Evolutionary conservation across 2,329 filamentous ascomycete genomes (phyloP).

Genomic region (Trichoderma arundinaceum): DNA sequence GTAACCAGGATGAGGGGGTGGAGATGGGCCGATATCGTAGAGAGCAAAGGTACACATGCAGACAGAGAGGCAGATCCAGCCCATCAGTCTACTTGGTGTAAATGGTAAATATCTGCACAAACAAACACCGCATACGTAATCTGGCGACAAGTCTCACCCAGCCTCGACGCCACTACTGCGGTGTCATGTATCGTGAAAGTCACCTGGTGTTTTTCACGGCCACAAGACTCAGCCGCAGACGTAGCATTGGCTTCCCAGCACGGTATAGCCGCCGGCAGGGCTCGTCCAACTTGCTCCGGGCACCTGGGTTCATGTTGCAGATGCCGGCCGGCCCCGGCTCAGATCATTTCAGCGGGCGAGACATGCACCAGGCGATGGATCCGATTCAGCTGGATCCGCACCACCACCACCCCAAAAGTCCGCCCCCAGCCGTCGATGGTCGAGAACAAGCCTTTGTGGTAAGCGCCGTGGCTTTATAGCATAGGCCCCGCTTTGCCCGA

Average conservation of each 20-base stretch:
- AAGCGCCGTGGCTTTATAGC: neutral
- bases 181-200: too few relatives aligned
- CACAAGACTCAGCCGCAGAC: neutral
- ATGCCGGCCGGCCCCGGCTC: neutral
- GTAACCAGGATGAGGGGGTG: neutral
- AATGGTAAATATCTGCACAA: too few relatives aligned
- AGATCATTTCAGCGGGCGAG: neutral
- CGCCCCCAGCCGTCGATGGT: neutral
- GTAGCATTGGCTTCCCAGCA: neutral
- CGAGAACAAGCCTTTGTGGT: neutral
- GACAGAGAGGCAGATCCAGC: too few relatives aligned
- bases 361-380: conserved; percentile 6
- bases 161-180: too few relatives aligned
- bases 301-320: conserved; percentile 6
- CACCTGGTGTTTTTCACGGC: too few relatives aligned
- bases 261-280: neutral
- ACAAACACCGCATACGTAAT: too few relatives aligned
- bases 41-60: too few relatives aligned
- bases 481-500: neutral
- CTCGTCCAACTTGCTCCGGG: conserved; percentile 11
- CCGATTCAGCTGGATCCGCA: neutral
- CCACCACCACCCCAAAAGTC: neutral
- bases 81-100: too few relatives aligned
- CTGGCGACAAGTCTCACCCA: too few relatives aligned
- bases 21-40: neutral